Conservation (phyloP, 257 asterid genomes). For the Handroanthus guayacan region DNA sequence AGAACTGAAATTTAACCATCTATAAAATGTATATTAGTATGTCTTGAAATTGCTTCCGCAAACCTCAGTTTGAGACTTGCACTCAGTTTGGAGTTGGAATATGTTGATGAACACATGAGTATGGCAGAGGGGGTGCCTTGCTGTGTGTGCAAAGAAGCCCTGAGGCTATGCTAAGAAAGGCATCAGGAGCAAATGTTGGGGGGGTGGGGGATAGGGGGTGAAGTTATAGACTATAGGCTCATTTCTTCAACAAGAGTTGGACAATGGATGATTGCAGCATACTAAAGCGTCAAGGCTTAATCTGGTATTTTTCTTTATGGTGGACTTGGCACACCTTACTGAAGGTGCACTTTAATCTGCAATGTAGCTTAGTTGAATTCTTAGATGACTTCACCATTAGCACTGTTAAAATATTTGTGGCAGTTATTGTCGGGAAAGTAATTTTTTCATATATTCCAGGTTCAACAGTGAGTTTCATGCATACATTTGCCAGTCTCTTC, state of each 20-base stretch:
- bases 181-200: background rate
- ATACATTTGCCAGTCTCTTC: background rate
- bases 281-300: background rate
- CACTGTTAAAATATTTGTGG: background rate
- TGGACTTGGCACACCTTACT: background rate
- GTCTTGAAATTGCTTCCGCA: conserved; percentile 5
- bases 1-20: background rate
- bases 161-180: background rate
- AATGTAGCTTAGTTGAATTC: background rate
- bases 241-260: background rate
- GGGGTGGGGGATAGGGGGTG: background rate
- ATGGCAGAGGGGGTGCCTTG: background rate
- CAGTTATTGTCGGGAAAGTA: background rate
- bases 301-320: background rate
- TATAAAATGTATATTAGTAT: conserved; percentile 5
- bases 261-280: background rate
- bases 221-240: background rate
- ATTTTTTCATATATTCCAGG: background rate
- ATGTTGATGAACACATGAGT: background rate
- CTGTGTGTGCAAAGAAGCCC: background rate
- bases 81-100: background rate
- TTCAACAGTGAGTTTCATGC: background rate
- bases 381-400: background rate
- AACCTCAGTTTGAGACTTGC: background rate
- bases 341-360: background rate